phyloP scores from a whole-genome alignment of 1,139 yeast species.

The Debaryomyces sp. region DNA sequence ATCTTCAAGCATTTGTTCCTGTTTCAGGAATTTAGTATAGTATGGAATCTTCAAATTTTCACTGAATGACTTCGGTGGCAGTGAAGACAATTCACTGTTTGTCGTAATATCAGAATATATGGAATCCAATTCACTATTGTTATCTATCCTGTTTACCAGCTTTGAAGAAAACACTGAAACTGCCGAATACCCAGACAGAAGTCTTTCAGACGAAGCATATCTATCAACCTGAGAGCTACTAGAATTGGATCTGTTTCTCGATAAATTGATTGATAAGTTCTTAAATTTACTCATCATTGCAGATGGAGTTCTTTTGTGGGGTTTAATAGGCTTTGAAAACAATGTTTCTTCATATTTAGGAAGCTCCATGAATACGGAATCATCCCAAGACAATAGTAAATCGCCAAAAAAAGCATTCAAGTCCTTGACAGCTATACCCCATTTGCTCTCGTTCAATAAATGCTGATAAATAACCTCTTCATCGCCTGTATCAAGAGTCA shows the following conservation, averaged over 20 bases:
- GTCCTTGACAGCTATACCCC: conserved; percentile 55
- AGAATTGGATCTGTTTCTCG: conserved; percentile 12
- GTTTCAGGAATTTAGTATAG: conserved; percentile 3
- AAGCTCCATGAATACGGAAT: conserved; percentile 25
- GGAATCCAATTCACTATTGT: conserved; percentile 30
- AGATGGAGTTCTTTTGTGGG: conserved; percentile 7
- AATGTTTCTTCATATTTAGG: background rate
- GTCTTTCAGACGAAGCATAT: conserved; percentile 2
- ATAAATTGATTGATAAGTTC: conserved; percentile 7
- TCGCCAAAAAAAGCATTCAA: conserved; percentile 48
- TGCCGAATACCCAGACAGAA: conserved; percentile 3
- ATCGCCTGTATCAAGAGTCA: conserved; percentile 50
- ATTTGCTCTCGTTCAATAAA: conserved; percentile 56
- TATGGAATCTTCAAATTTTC: conserved; percentile 31
- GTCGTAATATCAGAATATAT: conserved; percentile 33
- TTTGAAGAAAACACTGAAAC: conserved; percentile 25
- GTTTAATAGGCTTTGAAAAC: background rate
- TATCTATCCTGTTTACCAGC: conserved; percentile 13
- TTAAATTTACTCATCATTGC: conserved; percentile 5
- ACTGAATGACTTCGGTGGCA: conserved; percentile 20
- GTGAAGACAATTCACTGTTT: conserved; percentile 13
- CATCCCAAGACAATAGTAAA: conserved; percentile 40
- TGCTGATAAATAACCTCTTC: conserved; percentile 67
- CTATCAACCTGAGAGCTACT: conserved; percentile 8
- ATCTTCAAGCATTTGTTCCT: background rate